Conservation (phyloP, 352 stramenopile species). For the Globisporangium middletonii region DNA sequence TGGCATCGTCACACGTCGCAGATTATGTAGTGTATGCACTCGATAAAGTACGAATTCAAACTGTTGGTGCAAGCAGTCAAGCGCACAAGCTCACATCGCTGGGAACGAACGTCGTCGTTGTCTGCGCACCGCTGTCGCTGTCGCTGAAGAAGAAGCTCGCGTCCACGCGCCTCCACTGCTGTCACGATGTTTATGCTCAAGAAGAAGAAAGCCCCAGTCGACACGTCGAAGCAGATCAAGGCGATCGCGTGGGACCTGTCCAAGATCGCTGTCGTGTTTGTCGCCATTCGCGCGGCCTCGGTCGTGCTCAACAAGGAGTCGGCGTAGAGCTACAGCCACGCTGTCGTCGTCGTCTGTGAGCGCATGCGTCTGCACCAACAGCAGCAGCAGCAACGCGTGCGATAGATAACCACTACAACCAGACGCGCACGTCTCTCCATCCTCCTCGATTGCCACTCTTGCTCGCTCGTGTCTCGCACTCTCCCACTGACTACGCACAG, state of each 20-base stretch:
- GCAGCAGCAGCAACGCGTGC: not conserved
- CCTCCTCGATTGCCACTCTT: no score
- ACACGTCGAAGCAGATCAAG: constrained; percentile 73
- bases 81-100: no score
- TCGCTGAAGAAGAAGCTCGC: not conserved
- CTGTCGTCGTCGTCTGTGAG: not conserved
- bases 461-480: no score
- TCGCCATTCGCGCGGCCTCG: constrained; percentile 66
- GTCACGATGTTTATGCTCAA: constrained; percentile 79
- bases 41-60: constrained; percentile 4
- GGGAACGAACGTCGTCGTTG: no score
- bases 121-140: not conserved
- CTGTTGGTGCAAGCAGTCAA: constrained; percentile 2
- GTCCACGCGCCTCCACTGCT: not conserved
- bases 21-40: not conserved
- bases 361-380: constrained; percentile 3
- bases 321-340: constrained; percentile 22
- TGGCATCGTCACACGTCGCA: constrained; percentile 9
- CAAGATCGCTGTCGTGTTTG: constrained; percentile 71
- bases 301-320: constrained; percentile 63
- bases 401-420: no score
- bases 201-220: constrained; percentile 85
- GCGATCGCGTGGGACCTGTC: constrained; percentile 64
- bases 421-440: no score
- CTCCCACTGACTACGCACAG: no score